These are phyloP conservation scores for Melastoma malabathricum DNA, from an alignment of 345 rosid genomes.

Conservation along the genomic window DNA sequence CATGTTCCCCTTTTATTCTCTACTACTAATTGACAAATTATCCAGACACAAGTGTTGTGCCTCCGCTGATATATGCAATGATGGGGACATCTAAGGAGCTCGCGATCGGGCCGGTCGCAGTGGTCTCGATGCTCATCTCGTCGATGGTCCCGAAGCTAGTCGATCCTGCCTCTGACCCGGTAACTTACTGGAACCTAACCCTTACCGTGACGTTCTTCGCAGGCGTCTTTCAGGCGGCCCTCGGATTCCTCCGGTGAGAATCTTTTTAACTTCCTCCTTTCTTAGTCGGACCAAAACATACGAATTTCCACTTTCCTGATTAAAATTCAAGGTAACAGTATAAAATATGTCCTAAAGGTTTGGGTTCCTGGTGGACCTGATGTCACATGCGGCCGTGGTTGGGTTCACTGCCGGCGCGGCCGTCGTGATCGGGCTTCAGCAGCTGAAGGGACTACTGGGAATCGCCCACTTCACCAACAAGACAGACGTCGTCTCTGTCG, in stretches of 20 bases:
- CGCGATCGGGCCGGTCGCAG: slow-evolving; percentile 92
- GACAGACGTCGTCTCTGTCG: slow-evolving; percentile 68
- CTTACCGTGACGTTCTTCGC: slow-evolving; percentile 74
- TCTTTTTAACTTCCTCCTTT: background rate
- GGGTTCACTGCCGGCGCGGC: slow-evolving; percentile 96
- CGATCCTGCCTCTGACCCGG: slow-evolving; percentile 54
- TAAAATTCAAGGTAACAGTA: background rate
- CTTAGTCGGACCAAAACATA: too few species aligned
- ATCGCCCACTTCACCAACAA: slow-evolving; percentile 58
- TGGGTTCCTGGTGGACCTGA: slow-evolving; percentile 84
- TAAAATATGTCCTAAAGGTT: slow-evolving; percentile 19
- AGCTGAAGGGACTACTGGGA: slow-evolving; percentile 73
- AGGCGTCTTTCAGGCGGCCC: slow-evolving; percentile 66
- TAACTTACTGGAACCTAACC: slow-evolving; percentile 49
- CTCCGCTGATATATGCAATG: slow-evolving; percentile 72
- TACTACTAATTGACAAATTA: background rate
- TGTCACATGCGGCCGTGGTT: slow-evolving; percentile 81
- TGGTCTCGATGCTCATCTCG: slow-evolving; percentile 68
- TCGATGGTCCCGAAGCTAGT: slow-evolving; percentile 54
- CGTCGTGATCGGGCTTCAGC: slow-evolving; percentile 84
- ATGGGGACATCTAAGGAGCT: slow-evolving; percentile 94
- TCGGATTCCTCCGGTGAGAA: slow-evolving; percentile 56
- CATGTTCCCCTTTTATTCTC: background rate
- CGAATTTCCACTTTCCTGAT: background rate
- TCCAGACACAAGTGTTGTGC: slow-evolving; percentile 74